Base-by-base conservation (phyloP, 176 grass and related monocot genomes). In the Tuctoria greenei region DNA sequence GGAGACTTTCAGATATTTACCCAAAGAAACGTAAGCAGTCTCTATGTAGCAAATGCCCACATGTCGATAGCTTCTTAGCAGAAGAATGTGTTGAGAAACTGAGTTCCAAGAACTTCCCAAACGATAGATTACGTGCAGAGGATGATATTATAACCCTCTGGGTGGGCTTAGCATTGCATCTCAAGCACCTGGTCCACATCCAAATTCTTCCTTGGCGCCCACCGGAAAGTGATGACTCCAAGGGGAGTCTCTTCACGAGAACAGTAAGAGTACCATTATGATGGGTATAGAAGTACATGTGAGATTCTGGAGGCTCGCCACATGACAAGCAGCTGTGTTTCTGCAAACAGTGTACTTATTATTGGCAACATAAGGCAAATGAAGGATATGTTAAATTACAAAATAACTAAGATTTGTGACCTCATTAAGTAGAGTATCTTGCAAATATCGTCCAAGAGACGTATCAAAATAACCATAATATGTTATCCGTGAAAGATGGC, bases 181-280 rank as follows among this genome's bases (percentile, higher is more conserved):
- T 87, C 78, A 93, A 84, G 69, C 95, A 98, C 67, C 86, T 84
- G 38, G 88, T 98, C 95, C 95, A 98, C 95, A 94, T 92, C 95
- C 95, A 98, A 87, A 98, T 94, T 83, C 66, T 90, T 77, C 87
- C 86, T 79, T 88, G 85, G 77, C 36, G 64, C 64, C 85, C 80
- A 76, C 75, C 79, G 0, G 91, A 81, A 31, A 98, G 82, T 70
- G 61, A 35, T 38, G 14, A 42, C 23, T 66, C 67, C 34, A 84
- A 51, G 21, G 83, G 86, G 77, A 98, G 75, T 41, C 67, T 78
- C 71, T 81, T 89, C 52, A 98, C 86, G 69, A 88, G 82, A 78
- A 98, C 91, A 57, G 86, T 94, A 47, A 98, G 78, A 50, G 87
- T 80, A 47, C 91, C 95, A 81, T 98, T 87, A 68, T 81, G 81